Percentiles rank a stretch among this genome's conserved stretches.
Evolutionary conservation across 192 early-diverging fungal species (phyloP).

Genomic region (Backusella macrospora): DNA sequence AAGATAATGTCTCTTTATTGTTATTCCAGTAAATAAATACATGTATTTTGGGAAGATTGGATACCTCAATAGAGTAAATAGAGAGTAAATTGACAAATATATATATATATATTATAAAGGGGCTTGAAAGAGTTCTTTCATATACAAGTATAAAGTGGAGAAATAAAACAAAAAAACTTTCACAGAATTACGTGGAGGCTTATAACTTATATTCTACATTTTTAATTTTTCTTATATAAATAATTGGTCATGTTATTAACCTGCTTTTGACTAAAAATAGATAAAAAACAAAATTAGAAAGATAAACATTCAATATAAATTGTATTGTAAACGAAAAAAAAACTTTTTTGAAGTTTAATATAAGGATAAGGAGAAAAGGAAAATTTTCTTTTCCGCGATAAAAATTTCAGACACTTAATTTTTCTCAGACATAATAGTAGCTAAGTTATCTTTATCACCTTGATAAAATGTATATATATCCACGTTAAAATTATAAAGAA

Average conservation of each 20-base stretch:
- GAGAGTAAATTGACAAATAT: too few species aligned
- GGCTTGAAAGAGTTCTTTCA: too few species aligned
- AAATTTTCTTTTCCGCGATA: neutral
- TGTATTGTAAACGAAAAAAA: neutral
- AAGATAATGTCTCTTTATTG: too few species aligned
- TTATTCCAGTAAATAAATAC: too few species aligned
- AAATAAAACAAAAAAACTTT: neutral
- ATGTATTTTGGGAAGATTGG: too few species aligned
- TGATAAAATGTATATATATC: too few species aligned
- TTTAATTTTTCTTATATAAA: neutral
- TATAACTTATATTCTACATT: neutral
- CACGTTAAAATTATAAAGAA: too few species aligned
- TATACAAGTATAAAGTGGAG: too few species aligned
- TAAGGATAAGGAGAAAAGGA: neutral
- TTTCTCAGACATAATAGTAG: neutral
- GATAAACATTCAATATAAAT: neutral
- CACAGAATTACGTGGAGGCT: neutral
- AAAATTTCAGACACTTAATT: neutral
- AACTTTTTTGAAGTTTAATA: constrained; percentile 1
- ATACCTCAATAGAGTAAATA: too few species aligned
- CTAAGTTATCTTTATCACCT: too few species aligned
- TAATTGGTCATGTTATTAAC: neutral
- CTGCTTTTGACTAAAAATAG: neutral
- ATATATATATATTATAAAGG: too few species aligned
- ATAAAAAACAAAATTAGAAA: neutral